phyloP scores from a whole-genome alignment of 1,284 basidiomycete species.

The Naganishia sp. region DNA sequence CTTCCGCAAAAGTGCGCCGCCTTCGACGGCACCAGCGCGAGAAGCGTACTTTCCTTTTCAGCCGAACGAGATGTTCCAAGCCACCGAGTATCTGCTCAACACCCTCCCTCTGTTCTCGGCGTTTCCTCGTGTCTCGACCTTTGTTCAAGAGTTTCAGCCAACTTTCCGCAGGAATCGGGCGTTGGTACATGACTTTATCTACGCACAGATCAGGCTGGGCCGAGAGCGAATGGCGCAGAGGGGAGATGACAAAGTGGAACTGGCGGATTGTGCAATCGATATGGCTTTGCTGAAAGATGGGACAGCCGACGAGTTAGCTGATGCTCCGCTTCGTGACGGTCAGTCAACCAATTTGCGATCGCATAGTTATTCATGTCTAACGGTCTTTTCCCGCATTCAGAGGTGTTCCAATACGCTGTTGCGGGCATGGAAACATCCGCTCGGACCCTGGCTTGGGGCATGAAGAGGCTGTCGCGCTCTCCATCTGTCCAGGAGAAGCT shows the following conservation, averaged over 20 bases:
- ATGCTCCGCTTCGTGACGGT: slow-evolving; percentile 41
- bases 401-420: slow-evolving; percentile 13
- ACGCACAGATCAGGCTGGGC: slow-evolving; percentile 33
- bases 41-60: slow-evolving; percentile 34
- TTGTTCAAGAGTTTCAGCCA: slow-evolving; percentile 35
- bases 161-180: slow-evolving; percentile 33
- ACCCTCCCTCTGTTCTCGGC: slow-evolving; percentile 37
- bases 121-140: slow-evolving; percentile 35
- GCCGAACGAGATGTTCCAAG: slow-evolving; percentile 33
- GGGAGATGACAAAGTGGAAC: slow-evolving; percentile 38
- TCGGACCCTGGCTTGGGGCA: slow-evolving; percentile 25
- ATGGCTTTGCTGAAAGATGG: slow-evolving; percentile 40
- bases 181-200: slow-evolving; percentile 35
- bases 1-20: background rate
- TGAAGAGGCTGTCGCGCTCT: slow-evolving; percentile 29
- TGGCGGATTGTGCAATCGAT: slow-evolving; percentile 44
- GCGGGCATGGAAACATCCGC: slow-evolving; percentile 28
- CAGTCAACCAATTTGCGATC: background rate
- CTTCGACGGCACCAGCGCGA: background rate
- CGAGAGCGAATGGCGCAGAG: slow-evolving; percentile 33
- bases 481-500: slow-evolving; percentile 42
- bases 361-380: too few relatives aligned
- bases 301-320: slow-evolving; percentile 39
- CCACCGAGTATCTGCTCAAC: slow-evolving; percentile 35
- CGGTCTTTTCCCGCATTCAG: background rate